Evolutionary conservation across 1,284 basidiomycete species (phyloP), one percentile per base, ranked within the genome.

Genomic region (Cutaneotrichosporon spelunceum): DNA sequence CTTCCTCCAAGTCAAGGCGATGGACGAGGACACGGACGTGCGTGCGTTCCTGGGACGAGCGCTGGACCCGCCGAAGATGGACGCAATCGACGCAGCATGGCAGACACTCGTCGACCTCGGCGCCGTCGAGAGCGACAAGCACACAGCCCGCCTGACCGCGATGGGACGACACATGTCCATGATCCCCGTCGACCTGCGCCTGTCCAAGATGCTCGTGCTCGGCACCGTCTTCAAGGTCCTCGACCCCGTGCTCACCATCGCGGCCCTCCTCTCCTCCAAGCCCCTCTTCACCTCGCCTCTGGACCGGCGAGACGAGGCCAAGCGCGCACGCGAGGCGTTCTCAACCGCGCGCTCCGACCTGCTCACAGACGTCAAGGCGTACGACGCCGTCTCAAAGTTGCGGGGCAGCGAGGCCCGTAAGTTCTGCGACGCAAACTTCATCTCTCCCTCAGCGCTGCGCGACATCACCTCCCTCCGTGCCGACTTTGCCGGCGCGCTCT

Each of bases 171-270:
- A 57, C 89, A 79, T 80, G 73, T 83, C 89, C 5, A 84, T 87
- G 77, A 83, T 97, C 30, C 93, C 93, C 1, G 82, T 96, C 27
- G 93, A 97, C 78, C 80, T 96, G n/a, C 84, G 91, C 52, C 82
- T 97, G 23, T 91, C 86, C 39, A 97, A 97, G 88, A 92, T 93
- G 89, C 83, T 94, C n/a, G 84, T 93, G 8, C 81, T 94, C 0
- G 90, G 84, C 0, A 85, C 87, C 1, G 84, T 92, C 49, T 92
- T 94, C 79, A 84, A 85, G 67, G 93, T 90, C 66, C 79, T 93
- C 9, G 86, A 86, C 60, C 79, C 80, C 1, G 82, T 90, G 24
- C 82, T 93, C n/a, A 91, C 89, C 1, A 84, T 92, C 39, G 88
- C 88, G 1, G 90, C 91, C n/a, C 82, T 86, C 66, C 79, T 96